Evolutionary conservation across 306 rosid genomes (phyloP).

Genomic region (Gynostemma pentaphyllum): DNA sequence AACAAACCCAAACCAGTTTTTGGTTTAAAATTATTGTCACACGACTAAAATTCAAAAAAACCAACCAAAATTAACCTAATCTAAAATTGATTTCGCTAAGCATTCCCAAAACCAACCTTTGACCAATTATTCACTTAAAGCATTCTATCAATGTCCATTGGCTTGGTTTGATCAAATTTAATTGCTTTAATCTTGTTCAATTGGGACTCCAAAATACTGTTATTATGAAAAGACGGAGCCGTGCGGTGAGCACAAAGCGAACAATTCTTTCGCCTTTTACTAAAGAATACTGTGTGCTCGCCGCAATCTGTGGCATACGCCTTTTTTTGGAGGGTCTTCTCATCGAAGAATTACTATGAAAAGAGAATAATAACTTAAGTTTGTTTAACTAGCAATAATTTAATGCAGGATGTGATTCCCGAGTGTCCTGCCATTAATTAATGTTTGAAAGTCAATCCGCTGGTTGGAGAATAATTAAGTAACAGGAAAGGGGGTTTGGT

Average conservation of each 20-base stretch:
- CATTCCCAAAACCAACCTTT: too few species aligned
- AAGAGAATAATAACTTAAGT: background rate
- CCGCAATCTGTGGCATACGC: background rate
- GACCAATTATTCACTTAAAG: too few species aligned
- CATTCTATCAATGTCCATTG: too few species aligned
- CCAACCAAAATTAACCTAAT: background rate
- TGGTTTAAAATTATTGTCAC: background rate
- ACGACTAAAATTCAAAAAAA: background rate
- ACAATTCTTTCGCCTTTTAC: slow-evolving; percentile 70
- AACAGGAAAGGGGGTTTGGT: background rate
- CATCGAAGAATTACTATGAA: background rate
- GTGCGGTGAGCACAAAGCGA: slow-evolving; percentile 28
- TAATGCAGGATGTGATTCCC: background rate
- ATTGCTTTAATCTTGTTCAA: too few species aligned
- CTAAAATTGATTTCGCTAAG: too few species aligned
- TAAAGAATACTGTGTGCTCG: slow-evolving; percentile 55
- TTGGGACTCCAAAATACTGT: too few species aligned
- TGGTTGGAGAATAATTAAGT: background rate
- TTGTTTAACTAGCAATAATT: background rate
- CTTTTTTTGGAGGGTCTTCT: slow-evolving; percentile 5
- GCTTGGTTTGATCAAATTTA: too few species aligned
- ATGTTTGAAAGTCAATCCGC: too few species aligned
- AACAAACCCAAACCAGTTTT: background rate
- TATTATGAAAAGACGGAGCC: too few species aligned
- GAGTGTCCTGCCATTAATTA: background rate